Evolutionary conservation across 495 filamentous ascomycete genomes (phyloP).

Genomic region (Hypoxylon fragiforme): DNA sequence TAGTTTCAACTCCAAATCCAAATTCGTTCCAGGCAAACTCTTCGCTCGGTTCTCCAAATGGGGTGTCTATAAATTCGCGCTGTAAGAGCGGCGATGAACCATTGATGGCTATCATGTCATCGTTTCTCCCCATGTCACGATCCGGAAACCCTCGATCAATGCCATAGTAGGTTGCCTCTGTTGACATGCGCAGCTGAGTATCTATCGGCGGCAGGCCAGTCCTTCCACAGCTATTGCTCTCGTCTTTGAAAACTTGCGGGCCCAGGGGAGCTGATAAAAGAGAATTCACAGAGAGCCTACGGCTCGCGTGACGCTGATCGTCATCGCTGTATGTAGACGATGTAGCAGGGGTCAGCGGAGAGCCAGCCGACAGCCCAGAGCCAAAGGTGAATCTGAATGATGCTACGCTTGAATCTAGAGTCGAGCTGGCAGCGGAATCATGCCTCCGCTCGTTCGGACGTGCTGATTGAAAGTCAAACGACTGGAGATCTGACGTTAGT

Average conservation of each 20-base stretch:
- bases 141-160: slow-evolving; percentile 71
- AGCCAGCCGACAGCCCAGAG: slow-evolving; percentile 35
- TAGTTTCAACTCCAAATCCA: slow-evolving; percentile 51
- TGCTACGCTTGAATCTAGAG: slow-evolving; percentile 31
- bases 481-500: slow-evolving; percentile 28
- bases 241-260: slow-evolving; percentile 28
- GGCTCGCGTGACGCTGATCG: slow-evolving; percentile 31
- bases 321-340: slow-evolving; percentile 50
- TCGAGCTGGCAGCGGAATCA: slow-evolving; percentile 39
- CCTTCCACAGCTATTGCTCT: slow-evolving; percentile 28
- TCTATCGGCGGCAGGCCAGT: slow-evolving; percentile 31
- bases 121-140: slow-evolving; percentile 67
- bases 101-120: slow-evolving; percentile 59
- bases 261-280: slow-evolving; percentile 34
- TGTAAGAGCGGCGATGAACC: slow-evolving; percentile 47
- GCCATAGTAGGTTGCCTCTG: slow-evolving; percentile 58
- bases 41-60: slow-evolving; percentile 21
- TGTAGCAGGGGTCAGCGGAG: slow-evolving; percentile 53
- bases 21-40: slow-evolving; percentile 41
- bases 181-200: slow-evolving; percentile 26
- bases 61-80: slow-evolving; percentile 27
- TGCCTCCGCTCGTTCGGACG: slow-evolving; percentile 29
- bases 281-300: slow-evolving; percentile 38
- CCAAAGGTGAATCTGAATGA: slow-evolving; percentile 33
- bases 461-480: slow-evolving; percentile 23